phyloP scores from a whole-genome alignment of 306 rosid genomes.

The Citrullus amarus region DNA sequence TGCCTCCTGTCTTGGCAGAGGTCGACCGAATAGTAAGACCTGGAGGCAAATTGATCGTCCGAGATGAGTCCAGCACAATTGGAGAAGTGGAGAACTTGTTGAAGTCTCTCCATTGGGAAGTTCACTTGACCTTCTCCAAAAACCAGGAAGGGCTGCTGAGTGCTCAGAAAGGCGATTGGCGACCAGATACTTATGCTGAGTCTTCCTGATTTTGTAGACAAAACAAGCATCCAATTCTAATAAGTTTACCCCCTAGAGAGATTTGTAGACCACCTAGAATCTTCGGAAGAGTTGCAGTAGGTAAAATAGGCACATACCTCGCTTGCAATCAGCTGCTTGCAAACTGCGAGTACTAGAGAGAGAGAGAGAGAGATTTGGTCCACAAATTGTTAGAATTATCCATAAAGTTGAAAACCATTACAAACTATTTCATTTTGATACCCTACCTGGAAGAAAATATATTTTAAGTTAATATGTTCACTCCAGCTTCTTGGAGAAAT shows the following conservation, averaged over 20 bases:
- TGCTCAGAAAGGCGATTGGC: conserved; percentile 75
- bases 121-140: conserved; percentile 40
- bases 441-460: neutral
- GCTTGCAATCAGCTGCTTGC: neutral
- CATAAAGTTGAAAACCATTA: neutral
- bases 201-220: conserved; percentile 24
- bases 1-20: conserved; percentile 64
- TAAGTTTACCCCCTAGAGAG: conserved; percentile 1
- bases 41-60: conserved; percentile 60
- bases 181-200: conserved; percentile 38
- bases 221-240: conserved; percentile 10
- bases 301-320: neutral
- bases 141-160: conserved; percentile 62
- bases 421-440: neutral
- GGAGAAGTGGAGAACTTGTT: conserved; percentile 58
- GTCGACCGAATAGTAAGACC: conserved; percentile 81
- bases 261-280: conserved; percentile 11
- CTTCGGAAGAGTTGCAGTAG: neutral
- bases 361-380: neutral
- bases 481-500: neutral
- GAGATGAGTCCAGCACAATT: conserved; percentile 55
- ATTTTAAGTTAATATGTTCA: neutral
- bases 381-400: neutral
- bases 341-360: neutral
- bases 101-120: conserved; percentile 85